These are phyloP conservation scores for Russula dissimulans DNA, from an alignment of 768 basidiomycete genomes.

Conservation along the genomic window DNA sequence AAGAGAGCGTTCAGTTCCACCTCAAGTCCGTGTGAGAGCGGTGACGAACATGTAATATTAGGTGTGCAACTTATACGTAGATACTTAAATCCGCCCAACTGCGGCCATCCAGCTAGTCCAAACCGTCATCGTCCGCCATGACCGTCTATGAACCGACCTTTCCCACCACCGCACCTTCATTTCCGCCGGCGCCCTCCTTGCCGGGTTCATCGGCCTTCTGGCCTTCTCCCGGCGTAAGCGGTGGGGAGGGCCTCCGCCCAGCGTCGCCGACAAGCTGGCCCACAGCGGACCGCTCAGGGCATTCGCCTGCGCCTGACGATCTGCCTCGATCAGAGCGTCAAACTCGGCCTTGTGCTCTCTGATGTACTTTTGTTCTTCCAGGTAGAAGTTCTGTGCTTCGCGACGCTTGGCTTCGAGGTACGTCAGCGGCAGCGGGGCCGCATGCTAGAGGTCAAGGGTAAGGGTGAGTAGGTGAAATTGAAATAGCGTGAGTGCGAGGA, in stretches of 20 bases:
- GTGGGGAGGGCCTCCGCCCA: conserved; percentile 15
- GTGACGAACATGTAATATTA: conserved; percentile 7
- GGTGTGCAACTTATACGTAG: not conserved
- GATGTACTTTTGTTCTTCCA: conserved; percentile 46
- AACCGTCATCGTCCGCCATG: not conserved
- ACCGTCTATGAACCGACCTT: conserved; percentile 2
- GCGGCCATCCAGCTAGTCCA: not conserved
- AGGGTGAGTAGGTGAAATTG: not conserved
- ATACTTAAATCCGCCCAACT: not conserved
- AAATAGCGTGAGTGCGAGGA: not conserved
- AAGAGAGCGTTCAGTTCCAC: too few species aligned
- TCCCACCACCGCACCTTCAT: not conserved
- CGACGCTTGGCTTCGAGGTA: conserved; percentile 45
- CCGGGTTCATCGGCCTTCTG: not conserved
- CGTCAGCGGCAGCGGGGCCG: conserved; percentile 34
- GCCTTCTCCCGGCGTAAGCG: not conserved
- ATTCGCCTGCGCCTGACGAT: conserved; percentile 38
- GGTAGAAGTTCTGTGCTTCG: conserved; percentile 43
- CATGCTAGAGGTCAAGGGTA: conserved; percentile 2
- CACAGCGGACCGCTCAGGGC: conserved; percentile 39
- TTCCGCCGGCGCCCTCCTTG: not conserved
- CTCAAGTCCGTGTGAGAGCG: not conserved
- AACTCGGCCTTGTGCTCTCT: conserved; percentile 41
- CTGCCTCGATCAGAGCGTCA: conserved; percentile 43
- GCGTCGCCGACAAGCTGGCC: conserved; percentile 3